These are phyloP conservation scores for Basipetospora chlamydospora DNA, from an alignment of 2,329 filamentous ascomycete species.

Conservation along the genomic window DNA sequence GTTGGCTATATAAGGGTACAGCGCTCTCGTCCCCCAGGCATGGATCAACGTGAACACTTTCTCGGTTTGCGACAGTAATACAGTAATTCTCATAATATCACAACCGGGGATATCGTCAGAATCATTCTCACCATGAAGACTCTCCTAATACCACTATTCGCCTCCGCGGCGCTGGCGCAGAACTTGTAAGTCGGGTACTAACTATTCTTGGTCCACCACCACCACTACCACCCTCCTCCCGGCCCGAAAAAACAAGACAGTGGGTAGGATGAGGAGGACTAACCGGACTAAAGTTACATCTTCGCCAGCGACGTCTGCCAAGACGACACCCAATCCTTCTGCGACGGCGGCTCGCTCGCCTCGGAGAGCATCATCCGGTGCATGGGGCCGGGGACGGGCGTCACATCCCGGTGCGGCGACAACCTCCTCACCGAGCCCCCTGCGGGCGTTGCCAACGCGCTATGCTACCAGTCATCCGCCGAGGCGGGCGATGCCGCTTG, in stretches of 20 bases:
- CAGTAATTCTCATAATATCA: too few species aligned
- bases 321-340: neutral
- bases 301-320: neutral
- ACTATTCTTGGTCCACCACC: neutral
- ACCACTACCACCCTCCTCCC: neutral
- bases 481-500: neutral
- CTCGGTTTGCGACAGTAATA: too few species aligned
- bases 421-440: neutral
- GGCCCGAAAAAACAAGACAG: too few species aligned
- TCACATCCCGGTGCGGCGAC: neutral
- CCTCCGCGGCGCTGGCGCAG: neutral
- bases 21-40: too few species aligned
- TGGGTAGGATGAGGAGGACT: too few species aligned
- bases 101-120: neutral
- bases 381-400: neutral
- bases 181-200: neutral
- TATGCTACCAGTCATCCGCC: conserved; percentile 1
- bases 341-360: conserved; percentile 1
- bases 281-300: too few species aligned
- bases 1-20: too few species aligned
- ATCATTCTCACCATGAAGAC: neutral
- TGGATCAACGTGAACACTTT: too few species aligned
- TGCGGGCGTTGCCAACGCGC: neutral
- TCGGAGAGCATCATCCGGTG: conserved; percentile 1
- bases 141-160: neutral